Conservation (phyloP, 106 monocot genomes). For the Ottelia alismoides region DNA sequence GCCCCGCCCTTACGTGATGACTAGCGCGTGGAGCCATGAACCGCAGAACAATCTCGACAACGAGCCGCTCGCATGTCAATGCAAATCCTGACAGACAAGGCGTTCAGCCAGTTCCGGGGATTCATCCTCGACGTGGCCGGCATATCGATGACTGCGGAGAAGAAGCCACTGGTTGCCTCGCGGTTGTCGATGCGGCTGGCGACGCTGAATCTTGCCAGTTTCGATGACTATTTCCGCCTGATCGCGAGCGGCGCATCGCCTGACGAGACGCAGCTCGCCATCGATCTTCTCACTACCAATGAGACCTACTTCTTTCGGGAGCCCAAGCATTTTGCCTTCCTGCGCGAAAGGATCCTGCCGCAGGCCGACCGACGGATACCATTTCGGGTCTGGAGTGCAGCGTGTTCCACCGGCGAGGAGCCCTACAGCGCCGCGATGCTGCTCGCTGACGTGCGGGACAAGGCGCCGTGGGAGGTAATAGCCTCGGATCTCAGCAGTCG, state of each 20-base stretch:
- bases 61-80: neutral
- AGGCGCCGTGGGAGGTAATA: neutral
- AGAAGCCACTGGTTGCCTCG: neutral
- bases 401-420: neutral
- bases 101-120: neutral
- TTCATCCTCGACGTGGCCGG: neutral
- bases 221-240: neutral
- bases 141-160: neutral
- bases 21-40: neutral
- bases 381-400: neutral
- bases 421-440: neutral
- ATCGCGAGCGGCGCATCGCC: neutral
- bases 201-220: neutral
- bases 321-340: neutral
- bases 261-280: neutral
- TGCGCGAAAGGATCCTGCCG: neutral
- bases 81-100: neutral
- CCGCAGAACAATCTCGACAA: neutral
- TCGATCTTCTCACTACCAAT: neutral
- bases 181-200: neutral
- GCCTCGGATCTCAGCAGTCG: neutral
- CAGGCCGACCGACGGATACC: neutral
- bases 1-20: no score
- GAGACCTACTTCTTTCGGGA: neutral
- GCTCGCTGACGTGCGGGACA: neutral